A percentile compares a stretch with the other conserved stretches of the same genome.
Evolutionary conservation across 2,329 filamentous ascomycete species (phyloP).

Genomic region (Periglandula ipomoeae): DNA sequence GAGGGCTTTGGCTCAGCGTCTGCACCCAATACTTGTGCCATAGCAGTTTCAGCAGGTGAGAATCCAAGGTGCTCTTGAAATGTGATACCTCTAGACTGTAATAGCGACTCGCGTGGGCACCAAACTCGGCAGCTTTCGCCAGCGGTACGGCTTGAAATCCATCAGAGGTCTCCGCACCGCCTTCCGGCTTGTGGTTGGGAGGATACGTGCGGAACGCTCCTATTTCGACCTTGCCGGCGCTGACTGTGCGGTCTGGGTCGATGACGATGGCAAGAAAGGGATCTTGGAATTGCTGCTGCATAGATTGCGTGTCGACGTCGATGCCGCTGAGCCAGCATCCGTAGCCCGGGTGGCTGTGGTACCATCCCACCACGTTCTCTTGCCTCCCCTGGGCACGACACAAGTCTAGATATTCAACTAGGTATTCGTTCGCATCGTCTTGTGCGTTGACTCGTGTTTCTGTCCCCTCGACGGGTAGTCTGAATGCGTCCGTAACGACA

Average conservation of each 20-base stretch:
- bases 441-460: conserved; percentile 96
- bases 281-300: conserved; percentile 78
- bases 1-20: conserved; percentile 81
- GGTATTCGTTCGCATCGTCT: conserved; percentile 93
- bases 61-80: conserved; percentile 89
- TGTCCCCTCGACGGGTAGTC: conserved; percentile 93
- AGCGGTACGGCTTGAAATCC: conserved; percentile 74
- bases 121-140: conserved; percentile 93
- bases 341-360: conserved; percentile 95
- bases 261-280: conserved; percentile 95
- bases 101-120: conserved; percentile 82
- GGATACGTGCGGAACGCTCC: conserved; percentile 93
- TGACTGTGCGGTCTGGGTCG: conserved; percentile 91
- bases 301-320: conserved; percentile 79
- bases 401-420: conserved; percentile 73
- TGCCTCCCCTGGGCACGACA: conserved; percentile 67
- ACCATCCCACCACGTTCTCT: conserved; percentile 97
- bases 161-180: conserved; percentile 26
- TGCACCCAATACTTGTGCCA: conserved; percentile 99
- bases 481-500: conserved; percentile 88
- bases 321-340: conserved; percentile 97
- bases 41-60: conserved; percentile 73
- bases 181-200: conserved; percentile 52
- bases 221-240: conserved; percentile 91
- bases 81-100: conserved; percentile 87